Conservation (phyloP, 768 basidiomycete genomes). For the Leccinum obscurum region DNA sequence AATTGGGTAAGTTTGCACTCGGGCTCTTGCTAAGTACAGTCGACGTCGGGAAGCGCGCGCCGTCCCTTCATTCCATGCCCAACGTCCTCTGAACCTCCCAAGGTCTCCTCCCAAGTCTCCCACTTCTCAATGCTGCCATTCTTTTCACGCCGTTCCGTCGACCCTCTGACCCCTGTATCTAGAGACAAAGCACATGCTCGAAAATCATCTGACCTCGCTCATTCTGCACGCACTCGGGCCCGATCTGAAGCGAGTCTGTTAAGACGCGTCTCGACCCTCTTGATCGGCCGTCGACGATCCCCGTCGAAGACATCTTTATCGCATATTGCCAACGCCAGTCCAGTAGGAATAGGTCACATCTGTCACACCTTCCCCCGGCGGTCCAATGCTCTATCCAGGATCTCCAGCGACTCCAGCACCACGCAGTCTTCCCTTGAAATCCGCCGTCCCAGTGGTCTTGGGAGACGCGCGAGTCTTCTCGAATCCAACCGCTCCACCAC, state of each 20-base stretch:
- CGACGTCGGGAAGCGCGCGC: background rate
- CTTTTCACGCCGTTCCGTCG: slow-evolving; percentile 31
- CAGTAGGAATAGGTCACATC: slow-evolving; percentile 20
- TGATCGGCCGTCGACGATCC: slow-evolving; percentile 24
- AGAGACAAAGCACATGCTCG: slow-evolving; percentile 6
- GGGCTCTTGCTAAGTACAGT: background rate
- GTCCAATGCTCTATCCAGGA: slow-evolving; percentile 16
- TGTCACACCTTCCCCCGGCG: slow-evolving; percentile 11
- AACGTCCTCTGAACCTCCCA: slow-evolving; percentile 6
- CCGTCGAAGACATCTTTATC: slow-evolving; percentile 15
- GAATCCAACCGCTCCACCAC: slow-evolving; percentile 17
- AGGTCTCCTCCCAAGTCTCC: background rate
- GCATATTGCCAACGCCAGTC: slow-evolving; percentile 1
- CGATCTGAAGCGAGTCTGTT: slow-evolving; percentile 30
- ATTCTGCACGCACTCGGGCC: slow-evolving; percentile 20
- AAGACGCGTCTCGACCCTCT: slow-evolving; percentile 31
- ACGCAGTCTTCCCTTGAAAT: slow-evolving; percentile 32
- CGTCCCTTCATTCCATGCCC: slow-evolving; percentile 17
- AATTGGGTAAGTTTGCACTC: slow-evolving; percentile 14
- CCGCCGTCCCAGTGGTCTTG: slow-evolving; percentile 33
- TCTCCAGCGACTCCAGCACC: slow-evolving; percentile 22
- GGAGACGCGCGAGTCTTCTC: slow-evolving; percentile 31
- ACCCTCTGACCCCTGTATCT: slow-evolving; percentile 15
- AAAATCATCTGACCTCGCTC: slow-evolving; percentile 4
- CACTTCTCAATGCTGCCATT: slow-evolving; percentile 24